Conservation (phyloP, 2,329 filamentous ascomycete species). For the Pseudocercospora cruenta region DNA sequence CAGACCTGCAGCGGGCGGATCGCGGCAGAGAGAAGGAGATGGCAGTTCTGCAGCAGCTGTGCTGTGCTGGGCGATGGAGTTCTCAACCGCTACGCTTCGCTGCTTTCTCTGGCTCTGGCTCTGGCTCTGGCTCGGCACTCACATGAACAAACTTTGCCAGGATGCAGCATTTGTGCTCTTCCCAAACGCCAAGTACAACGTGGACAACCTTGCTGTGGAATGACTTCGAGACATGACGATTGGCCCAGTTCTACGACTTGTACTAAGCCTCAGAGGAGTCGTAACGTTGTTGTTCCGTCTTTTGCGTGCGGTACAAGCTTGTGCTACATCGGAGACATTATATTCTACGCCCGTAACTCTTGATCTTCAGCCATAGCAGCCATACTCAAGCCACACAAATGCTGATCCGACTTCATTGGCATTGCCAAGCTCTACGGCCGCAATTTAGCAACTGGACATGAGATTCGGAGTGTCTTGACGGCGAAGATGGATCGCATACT, state of each 20-base stretch:
- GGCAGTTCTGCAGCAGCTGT: neutral
- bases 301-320: neutral
- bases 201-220: neutral
- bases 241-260: neutral
- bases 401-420: neutral
- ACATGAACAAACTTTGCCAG: neutral
- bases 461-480: neutral
- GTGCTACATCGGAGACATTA: neutral
- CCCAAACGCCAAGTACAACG: neutral
- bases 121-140: neutral
- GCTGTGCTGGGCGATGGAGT: neutral
- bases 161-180: neutral
- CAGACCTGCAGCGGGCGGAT: constrained; percentile 2
- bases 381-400: too few relatives aligned
- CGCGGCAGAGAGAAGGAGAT: constrained; percentile 16
- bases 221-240: neutral
- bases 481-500: too few relatives aligned
- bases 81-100: neutral
- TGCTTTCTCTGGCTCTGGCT: neutral
- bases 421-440: neutral
- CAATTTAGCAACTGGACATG: neutral
- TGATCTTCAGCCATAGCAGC: too few relatives aligned
- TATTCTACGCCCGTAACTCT: too few relatives aligned
- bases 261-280: neutral
- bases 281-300: neutral